Evolutionary conservation across 106 monocot genomes (phyloP).

Genomic region (Allium sativum): DNA sequence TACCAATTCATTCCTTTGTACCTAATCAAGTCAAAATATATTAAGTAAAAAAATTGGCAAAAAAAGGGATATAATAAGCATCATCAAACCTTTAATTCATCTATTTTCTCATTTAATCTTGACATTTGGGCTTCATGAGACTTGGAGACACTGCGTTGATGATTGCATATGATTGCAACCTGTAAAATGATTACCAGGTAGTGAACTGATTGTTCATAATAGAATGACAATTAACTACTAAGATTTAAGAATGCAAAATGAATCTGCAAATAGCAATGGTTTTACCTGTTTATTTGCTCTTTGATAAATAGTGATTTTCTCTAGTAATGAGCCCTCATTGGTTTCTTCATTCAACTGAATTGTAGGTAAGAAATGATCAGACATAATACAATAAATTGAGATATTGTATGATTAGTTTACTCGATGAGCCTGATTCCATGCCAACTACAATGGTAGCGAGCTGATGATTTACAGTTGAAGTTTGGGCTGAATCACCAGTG

Average conservation of each 20-base stretch:
- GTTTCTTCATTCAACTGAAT: slow-evolving; percentile 70
- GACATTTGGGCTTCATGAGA: slow-evolving; percentile 84
- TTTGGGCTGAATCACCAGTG: no score
- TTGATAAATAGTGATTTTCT: slow-evolving; percentile 86
- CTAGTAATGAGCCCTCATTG: slow-evolving; percentile 43
- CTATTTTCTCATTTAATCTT: slow-evolving; percentile 74
- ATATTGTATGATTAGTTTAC: not conserved
- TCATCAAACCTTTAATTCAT: slow-evolving; percentile 55
- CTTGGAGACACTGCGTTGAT: slow-evolving; percentile 89
- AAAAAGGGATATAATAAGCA: slow-evolving; percentile 4
- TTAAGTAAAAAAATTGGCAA: not conserved
- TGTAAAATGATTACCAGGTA: slow-evolving; percentile 9
- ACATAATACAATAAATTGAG: not conserved
- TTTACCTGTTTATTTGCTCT: slow-evolving; percentile 84
- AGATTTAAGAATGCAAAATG: slow-evolving; percentile 1
- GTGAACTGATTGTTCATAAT: not conserved
- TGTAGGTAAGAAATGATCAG: slow-evolving; percentile 1
- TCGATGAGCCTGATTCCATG: not conserved
- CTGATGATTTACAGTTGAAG: no score
- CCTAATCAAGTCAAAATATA: slow-evolving; percentile 17
- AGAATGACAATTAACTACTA: slow-evolving; percentile 10
- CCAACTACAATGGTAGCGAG: no score
- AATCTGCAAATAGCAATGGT: not conserved
- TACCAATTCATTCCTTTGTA: slow-evolving; percentile 50
- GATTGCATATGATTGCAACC: slow-evolving; percentile 97